These are phyloP conservation scores for Citrus trifoliata DNA, from an alignment of 345 rosid genomes.

Conservation along the genomic window DNA sequence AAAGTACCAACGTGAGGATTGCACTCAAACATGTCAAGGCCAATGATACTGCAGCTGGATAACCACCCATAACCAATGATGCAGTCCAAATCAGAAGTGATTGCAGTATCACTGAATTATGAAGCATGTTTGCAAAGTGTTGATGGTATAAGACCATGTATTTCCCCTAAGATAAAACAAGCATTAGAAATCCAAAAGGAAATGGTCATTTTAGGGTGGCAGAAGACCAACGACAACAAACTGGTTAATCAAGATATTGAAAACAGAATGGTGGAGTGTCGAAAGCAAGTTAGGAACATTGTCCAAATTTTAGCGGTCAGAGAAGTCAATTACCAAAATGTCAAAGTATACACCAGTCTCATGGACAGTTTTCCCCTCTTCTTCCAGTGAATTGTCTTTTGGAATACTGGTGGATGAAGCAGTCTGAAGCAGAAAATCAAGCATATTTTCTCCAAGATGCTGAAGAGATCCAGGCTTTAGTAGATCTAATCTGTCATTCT, in stretches of 20 bases:
- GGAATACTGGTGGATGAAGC: conserved; percentile 62
- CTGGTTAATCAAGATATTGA: not conserved
- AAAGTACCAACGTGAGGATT: conserved; percentile 63
- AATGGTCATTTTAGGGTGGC: conserved; percentile 3
- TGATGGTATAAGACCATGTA: conserved; percentile 75
- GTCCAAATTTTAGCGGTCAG: conserved; percentile 16
- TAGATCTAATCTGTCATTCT: conserved; percentile 93
- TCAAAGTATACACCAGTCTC: conserved; percentile 69
- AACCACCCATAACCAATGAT: conserved; percentile 91
- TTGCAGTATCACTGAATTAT: conserved; percentile 77
- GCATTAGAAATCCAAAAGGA: conserved; percentile 11
- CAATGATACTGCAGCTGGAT: conserved; percentile 60
- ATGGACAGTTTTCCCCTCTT: conserved; percentile 30
- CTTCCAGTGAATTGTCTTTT: conserved; percentile 29
- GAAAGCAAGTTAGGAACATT: conserved; percentile 1
- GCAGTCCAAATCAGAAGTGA: conserved; percentile 78
- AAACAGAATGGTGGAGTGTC: not conserved
- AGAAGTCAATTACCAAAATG: conserved; percentile 58
- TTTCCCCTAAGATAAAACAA: conserved; percentile 57
- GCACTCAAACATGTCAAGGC: conserved; percentile 63
- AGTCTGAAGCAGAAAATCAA: conserved; percentile 73
- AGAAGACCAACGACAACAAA: conserved; percentile 1
- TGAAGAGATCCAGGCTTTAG: conserved; percentile 92
- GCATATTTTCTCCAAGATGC: conserved; percentile 97
- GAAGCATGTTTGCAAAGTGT: conserved; percentile 65